Base-by-base conservation (phyloP, 2,329 filamentous ascomycete species). In the Lizonia empirigonia region DNA sequence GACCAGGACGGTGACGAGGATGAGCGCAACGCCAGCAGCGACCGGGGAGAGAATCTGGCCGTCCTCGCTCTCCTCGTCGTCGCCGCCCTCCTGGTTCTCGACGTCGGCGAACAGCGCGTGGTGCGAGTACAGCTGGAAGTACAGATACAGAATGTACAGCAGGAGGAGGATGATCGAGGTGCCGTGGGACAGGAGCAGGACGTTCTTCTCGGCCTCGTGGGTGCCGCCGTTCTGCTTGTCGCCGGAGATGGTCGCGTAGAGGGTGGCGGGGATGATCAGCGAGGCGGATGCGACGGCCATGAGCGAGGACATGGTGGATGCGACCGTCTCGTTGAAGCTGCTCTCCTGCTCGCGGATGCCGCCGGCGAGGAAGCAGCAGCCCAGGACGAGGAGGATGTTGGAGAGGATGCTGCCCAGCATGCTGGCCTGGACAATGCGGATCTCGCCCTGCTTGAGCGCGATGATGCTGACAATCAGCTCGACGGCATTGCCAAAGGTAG, bases 371-470 rank as follows among this genome's bases (percentile, higher is more conserved):
- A 81, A 81, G 65, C 79, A 81, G 73, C 78, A 81, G 29, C 79
- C 79, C 16, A 81, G 75, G 29, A 81, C 93, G 18, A 97, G 84
- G 7, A 97, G 82, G 59, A 97, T 87, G 74, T 97, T 97, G 59
- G 93, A 97, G 30, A 97, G 80, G 63, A 97, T 96, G 67, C 90
- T 95, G 38, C 94, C 93, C 26, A 97, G 85, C 92, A 97, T 97
- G 58, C 91, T 96, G 16, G 93, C 89, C 77, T 97, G 94, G n/a
- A 97, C 93, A 59, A 97, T 92, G 65, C 93, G 87, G 69, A 97
- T 95, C 76, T 97, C 89, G 57, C 86, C 85, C 63, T 94, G 85
- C 60, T 80, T 85, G 36, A 99, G 82, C 15, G 94, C 94, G 58
- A 97, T 88, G 63, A 97, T 93, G 72, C 90, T 96, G 70, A 96